Evolutionary conservation across 441 rosid species (phyloP), one percentile per base, ranked within the genome.

Genomic region (Brassica balearica): DNA sequence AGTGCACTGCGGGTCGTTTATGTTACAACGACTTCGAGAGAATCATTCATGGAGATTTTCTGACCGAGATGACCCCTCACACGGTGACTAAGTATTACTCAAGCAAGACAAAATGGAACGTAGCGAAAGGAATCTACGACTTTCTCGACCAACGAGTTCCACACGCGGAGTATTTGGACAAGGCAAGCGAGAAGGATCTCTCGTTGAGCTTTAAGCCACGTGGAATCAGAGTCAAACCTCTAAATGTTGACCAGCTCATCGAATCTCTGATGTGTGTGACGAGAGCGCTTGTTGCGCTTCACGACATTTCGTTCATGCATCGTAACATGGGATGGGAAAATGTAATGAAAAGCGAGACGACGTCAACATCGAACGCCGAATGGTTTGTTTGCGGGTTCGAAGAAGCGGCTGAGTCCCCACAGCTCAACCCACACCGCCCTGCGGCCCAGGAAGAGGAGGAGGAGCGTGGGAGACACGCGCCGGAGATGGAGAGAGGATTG

Each of bases 301-400:
- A 95, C 63, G 98, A 95, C 82, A 32, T 93, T 19, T 89, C 94
- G 12, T 95, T 89, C 89, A 93, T 95, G 99, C 99, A 95, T 79
- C 82, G 97, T 53, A 90, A 93, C 82, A 65, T 95, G 85, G 81
- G 91, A 23, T 95, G 99, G 99, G 92, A 93, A 32, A 95, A 89
- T 75, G 96, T 95, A 3, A 72, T 85, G 87, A 82, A 86, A 71
- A 77, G 86, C 64, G 75, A 3, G 14, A 69, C 63, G 2, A 60
- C 34, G 34, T 4, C 34, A 29, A 29, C 65, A 8, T 15, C 74
- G 23, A 71, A 69, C 2, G 74, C 65, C 29, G 99, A 90, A 82
- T 95, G 99, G 99, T 77, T 95, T 43, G 85, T 95, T 3, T 81
- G 88, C 15, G 97, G 99, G 69, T 95, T 95, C 60, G 96, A 92